Percentiles rank a stretch among this genome's conserved stretches.
These are phyloP conservation scores for Meripilus lineatus DNA, from an alignment of 1,284 basidiomycete species.

Conservation along the genomic window DNA sequence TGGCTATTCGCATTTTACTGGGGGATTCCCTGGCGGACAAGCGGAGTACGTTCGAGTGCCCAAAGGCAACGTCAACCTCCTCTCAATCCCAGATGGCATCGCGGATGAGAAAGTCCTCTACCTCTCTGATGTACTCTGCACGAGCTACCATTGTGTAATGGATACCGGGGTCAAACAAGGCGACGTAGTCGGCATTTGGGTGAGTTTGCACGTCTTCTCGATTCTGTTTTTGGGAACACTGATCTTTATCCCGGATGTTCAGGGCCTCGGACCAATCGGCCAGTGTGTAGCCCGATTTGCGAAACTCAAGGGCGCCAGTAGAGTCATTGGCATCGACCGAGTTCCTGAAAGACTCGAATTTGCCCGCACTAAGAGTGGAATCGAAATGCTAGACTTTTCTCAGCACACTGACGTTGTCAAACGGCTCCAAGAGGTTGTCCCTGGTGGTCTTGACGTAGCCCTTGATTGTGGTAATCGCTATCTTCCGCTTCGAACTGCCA, in stretches of 20 bases:
- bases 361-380: slow-evolving; percentile 48
- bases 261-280: slow-evolving; percentile 63
- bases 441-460: slow-evolving; percentile 61
- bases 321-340: slow-evolving; percentile 70
- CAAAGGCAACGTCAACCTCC: slow-evolving; percentile 64
- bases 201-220: slow-evolving; percentile 22
- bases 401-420: slow-evolving; percentile 52
- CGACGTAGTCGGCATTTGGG: slow-evolving; percentile 67
- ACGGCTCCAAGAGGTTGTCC: slow-evolving; percentile 56
- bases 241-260: not conserved
- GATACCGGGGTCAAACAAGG: slow-evolving; percentile 66
- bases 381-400: slow-evolving; percentile 65
- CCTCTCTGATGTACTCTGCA: slow-evolving; percentile 69
- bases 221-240: not conserved
- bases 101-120: slow-evolving; percentile 62
- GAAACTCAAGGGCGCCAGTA: slow-evolving; percentile 62
- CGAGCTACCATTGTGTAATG: slow-evolving; percentile 69
- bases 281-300: slow-evolving; percentile 59
- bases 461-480: slow-evolving; percentile 39
- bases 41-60: slow-evolving; percentile 68
- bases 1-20: slow-evolving; percentile 70
- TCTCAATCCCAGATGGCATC: slow-evolving; percentile 64
- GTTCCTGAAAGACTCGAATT: slow-evolving; percentile 59
- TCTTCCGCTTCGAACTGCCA: no score
- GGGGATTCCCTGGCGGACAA: slow-evolving; percentile 73